Evolutionary conservation across 768 basidiomycete species (phyloP), one percentile per base, ranked within the genome.

Genomic region (Suillus subaureus): DNA sequence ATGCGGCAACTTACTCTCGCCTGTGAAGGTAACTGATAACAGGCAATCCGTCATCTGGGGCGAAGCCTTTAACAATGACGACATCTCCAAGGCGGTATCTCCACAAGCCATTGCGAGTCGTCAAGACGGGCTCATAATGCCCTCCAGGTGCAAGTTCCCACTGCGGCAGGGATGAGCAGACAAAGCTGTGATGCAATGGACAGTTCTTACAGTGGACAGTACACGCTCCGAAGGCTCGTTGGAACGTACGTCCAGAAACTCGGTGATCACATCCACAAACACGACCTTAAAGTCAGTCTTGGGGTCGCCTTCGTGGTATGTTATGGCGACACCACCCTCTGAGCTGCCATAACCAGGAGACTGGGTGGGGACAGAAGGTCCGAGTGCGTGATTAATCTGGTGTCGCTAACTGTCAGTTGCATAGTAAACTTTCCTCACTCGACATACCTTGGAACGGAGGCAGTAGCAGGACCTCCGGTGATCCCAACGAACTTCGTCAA

Each of bases 91-190:
- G 15, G 4, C 65, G 61, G 15, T 68, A 68, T 26, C 61, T 52
- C 67, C 67, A 68, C 31, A 68, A n/a, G 12, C 64, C 67, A 62
- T 66, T 55, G 13, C 61, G 65, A 26, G 67, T 63, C 9, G 67
- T 68, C 23, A 63, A 26, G 26, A 68, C 21, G 28, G 62, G 35
- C 60, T 68, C 61, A 26, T 68, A 68, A 35, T 39, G 49, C 2
- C 60, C 37, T 37, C 64, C 64, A 13, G 26, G 6, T 18, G 35
- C 33, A 23, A 66, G 52, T 23, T 68, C 61, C 56, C 49, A 61
- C 64, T 68, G 23, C n/a, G 13, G 8, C 23, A 26, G 11, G 39
- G 45, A 28, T 64, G 13, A 43, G 42, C 26, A 45, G 45, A 40
- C 47, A 11, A 39, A 39, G 40, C 6, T 37, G 15, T 8, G 26